phyloP scores from a whole-genome alignment of 495 filamentous ascomycete genomes.

The Lepraria neglecta region DNA sequence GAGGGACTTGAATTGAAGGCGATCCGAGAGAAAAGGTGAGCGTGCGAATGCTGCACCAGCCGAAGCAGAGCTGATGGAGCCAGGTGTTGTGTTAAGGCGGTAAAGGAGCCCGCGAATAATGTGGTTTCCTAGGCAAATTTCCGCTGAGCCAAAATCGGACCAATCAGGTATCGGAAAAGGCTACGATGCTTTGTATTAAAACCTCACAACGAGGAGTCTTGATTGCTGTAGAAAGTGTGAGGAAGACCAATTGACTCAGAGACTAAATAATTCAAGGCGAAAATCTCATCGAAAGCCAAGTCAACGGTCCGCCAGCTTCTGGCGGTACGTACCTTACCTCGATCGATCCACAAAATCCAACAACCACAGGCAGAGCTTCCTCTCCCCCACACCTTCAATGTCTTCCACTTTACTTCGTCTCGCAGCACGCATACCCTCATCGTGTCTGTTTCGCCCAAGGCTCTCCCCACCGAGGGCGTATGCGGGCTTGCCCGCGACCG shows the following conservation, averaged over 20 bases:
- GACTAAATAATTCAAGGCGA: background rate
- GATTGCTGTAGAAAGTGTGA: background rate
- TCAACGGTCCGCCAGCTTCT: background rate
- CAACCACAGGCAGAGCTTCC: background rate
- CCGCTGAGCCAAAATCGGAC: background rate
- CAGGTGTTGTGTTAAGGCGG: background rate
- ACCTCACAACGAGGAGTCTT: background rate
- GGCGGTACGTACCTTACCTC: constrained; percentile 13
- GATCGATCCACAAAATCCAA: background rate
- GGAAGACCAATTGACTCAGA: background rate
- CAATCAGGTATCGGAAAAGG: background rate
- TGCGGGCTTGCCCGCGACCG: constrained; percentile 7
- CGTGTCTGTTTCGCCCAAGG: constrained; percentile 43
- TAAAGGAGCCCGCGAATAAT: constrained; percentile 7
- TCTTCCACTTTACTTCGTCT: constrained; percentile 64
- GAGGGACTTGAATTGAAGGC: constrained; percentile 15
- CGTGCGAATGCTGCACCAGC: background rate
- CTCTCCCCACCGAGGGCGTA: constrained; percentile 13
- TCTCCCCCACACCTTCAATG: constrained; percentile 40
- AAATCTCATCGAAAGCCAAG: too few species aligned
- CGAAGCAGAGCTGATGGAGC: background rate
- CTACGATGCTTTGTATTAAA: background rate
- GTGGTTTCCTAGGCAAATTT: constrained; percentile 3
- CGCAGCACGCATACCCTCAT: constrained; percentile 62
- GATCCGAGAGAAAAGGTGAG: background rate